Base-by-base conservation (phyloP, 176 grass and related monocot species). In the Calamus simplicifolius region DNA sequence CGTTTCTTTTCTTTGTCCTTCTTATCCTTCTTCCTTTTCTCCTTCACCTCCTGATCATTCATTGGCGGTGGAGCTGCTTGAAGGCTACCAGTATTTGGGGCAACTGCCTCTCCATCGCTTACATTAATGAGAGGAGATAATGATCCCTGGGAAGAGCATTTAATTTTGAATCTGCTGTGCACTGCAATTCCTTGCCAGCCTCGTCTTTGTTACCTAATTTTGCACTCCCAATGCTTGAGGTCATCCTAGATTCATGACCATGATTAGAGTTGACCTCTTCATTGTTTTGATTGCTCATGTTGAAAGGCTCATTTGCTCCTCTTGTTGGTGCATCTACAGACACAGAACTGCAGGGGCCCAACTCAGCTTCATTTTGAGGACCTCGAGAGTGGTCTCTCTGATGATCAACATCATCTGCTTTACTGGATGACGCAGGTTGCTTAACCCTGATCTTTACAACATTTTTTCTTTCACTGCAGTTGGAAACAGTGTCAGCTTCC, bases 261-360 rank as follows among this genome's bases (percentile, higher is more conserved):
- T 55, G 69, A 21, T 18, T 38, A 54, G 69, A 72, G 50, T 62
- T 54, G 1, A 54, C 58, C 27, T 72, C 69, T 29, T 62, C 58
- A 29, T 53, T 54, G 51, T 67, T 67, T 54, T 55, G 64, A 51
- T 38, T 35, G n/a, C 51, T 38, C 4, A 67, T 16, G 3, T 30
- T 96, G 51, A 79, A 57, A 72, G 52, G 73, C 56, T 75, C 87
- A 59, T 74, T 86, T 64, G 77, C 43, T 51, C 51, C 74, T 75
- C 67, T 80, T 59, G 72, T 80, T 23, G 93, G 87, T 25, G 93
- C 93, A 82, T 97, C 93, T 51, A 97, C 93, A 5, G 93, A 97
- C 48, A 91, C 83, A 17, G 93, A 91, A 71, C 87, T 97, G 79
- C 87, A 91, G 62, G 87, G 87, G 59, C 81, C 93, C 5, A 25